Base-by-base conservation (phyloP, 106 monocot species). In the Phalaenopsis equestris region DNA sequence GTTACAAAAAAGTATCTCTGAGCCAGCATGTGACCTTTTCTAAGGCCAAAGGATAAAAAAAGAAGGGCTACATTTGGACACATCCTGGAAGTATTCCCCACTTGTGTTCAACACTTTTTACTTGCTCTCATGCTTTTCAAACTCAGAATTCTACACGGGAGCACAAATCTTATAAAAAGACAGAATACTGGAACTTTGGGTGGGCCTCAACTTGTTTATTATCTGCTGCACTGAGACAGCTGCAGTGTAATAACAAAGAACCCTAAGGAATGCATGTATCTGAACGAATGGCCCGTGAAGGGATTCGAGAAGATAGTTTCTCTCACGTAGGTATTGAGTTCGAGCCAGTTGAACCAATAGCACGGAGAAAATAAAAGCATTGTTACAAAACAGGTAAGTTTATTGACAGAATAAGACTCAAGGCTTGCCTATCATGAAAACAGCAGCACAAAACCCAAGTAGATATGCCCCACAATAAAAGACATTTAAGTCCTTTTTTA, bases 1-100 rank as follows among this genome's bases (percentile, higher is more conserved):
- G 74, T 79, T 79, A 83, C 83, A 76, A 77, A 42, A 45, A 76
- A 77, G 77, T 77, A 81, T 73, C 81, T 47, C 73, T 73, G 37
- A 18, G 43, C 64, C 58, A 67, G 36, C 42, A 75, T 41, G 72
- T 56, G 46, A 61, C 73, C 46, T 38, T 75, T 64, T 67, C 41
- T 5, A 79, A 83, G 79, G 47, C 24, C 77, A 37, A 0, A 55
- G 30, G 49, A 38, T 4, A 3, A 21, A 61, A 9, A 57, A 30
- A 30, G 10, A 68, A 68, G 8, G 30, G 68, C 15, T 70, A 6
- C 36, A 70, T 39, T 70, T 70, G 70, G 70, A 39, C 39, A 4
- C 68, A 68, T 68, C 2, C 37, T 68, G 68, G 37, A 68, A 68
- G 36, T 38, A 12, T 38, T 70, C 70, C n/a, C 5, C 3, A 38